Conservation (phyloP, 129 eudicot genomes). For the Escallonia herrerae region DNA sequence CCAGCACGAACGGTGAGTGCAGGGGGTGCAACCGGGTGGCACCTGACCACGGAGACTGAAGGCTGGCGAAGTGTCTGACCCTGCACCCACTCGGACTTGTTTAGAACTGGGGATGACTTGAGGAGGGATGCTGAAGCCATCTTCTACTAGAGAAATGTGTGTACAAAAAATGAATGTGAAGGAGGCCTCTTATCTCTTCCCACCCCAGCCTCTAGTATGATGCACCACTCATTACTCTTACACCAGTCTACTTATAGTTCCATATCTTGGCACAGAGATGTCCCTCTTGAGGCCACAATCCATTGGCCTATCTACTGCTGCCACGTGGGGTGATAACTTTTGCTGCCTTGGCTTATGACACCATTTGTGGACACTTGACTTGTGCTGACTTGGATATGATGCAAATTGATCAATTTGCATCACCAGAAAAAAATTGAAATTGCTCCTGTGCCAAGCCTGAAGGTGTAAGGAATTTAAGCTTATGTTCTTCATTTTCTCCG, state of each 20-base stretch:
- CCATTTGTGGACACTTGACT: too few relatives aligned
- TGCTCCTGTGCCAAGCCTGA: too few relatives aligned
- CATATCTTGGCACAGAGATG: slow-evolving; percentile 21
- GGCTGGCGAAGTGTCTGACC: slow-evolving; percentile 60
- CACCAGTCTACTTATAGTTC: slow-evolving; percentile 12
- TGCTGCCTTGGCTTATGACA: slow-evolving; percentile 29
- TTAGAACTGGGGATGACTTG: slow-evolving; percentile 64
- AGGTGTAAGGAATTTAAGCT: too few relatives aligned
- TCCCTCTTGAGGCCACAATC: slow-evolving; percentile 55
- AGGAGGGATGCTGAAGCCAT: slow-evolving; percentile 77
- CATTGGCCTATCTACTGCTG: slow-evolving; percentile 31
- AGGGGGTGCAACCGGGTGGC: slow-evolving; percentile 41
- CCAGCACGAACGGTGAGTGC: slow-evolving; percentile 50
- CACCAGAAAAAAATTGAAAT: too few relatives aligned
- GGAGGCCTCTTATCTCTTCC: not conserved
- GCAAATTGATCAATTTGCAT: too few relatives aligned
- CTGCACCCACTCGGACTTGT: slow-evolving; percentile 70
- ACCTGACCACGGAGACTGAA: slow-evolving; percentile 40
- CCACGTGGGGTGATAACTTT: slow-evolving; percentile 59
- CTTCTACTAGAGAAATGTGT: slow-evolving; percentile 9
- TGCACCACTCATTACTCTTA: slow-evolving; percentile 8
- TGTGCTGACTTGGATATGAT: too few relatives aligned
- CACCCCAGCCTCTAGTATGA: not conserved
- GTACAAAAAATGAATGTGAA: not conserved
- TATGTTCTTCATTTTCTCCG: too few relatives aligned